phyloP scores from a whole-genome alignment of 2,329 filamentous ascomycete species.

The Talaromyces islandicus region DNA sequence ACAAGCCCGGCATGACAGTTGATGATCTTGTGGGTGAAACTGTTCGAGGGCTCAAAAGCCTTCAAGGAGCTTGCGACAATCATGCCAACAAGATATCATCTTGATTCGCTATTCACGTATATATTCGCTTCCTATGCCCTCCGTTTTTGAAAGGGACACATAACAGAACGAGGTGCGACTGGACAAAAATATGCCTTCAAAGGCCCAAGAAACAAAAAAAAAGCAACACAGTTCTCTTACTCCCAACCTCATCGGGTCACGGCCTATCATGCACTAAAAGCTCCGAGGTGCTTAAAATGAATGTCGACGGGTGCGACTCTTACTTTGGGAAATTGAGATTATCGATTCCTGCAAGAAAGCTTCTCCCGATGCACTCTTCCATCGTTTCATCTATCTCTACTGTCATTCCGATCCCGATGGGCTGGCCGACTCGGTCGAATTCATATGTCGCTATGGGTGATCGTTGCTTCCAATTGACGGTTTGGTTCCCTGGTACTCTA shows the following conservation, averaged over 20 bases:
- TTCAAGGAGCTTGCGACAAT: slow-evolving; percentile 59
- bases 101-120: background rate
- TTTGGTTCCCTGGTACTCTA: slow-evolving; percentile 24
- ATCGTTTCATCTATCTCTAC: slow-evolving; percentile 12
- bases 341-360: slow-evolving; percentile 14
- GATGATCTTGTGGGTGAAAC: slow-evolving; percentile 59
- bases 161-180: background rate
- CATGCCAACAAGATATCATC: slow-evolving; percentile 14
- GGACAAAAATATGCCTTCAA: background rate
- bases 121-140: background rate
- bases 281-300: background rate
- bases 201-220: background rate
- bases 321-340: background rate
- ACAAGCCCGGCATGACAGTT: slow-evolving; percentile 47
- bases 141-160: background rate
- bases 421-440: slow-evolving; percentile 19
- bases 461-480: slow-evolving; percentile 26
- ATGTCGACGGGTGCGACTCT: background rate
- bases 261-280: background rate
- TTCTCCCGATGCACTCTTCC: slow-evolving; percentile 11
- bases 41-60: slow-evolving; percentile 57
- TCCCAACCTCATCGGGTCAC: background rate
- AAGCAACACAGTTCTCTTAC: background rate
- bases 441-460: slow-evolving; percentile 14
- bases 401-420: slow-evolving; percentile 3